Percentiles rank a stretch among this genome's conserved stretches.
phyloP scores from a whole-genome alignment of 495 filamentous ascomycete species.

The Neurospora discreta region DNA sequence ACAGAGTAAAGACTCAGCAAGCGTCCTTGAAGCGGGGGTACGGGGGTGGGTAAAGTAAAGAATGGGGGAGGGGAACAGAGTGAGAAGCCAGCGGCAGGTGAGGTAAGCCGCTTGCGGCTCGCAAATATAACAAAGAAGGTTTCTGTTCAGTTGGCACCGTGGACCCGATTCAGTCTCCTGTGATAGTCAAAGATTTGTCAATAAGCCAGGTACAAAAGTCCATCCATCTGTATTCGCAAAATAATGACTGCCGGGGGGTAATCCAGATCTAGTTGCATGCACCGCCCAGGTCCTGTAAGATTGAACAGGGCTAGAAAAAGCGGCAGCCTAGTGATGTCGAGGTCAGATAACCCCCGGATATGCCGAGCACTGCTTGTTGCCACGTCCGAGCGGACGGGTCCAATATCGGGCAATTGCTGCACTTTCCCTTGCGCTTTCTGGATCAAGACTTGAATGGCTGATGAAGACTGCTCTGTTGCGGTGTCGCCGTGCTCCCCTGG shows the following conservation, averaged over 20 bases:
- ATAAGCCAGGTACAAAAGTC: not conserved
- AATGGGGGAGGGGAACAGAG: not conserved
- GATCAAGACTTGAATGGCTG: not conserved
- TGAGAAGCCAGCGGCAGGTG: not conserved
- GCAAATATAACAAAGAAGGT: not conserved
- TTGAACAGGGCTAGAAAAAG: not conserved
- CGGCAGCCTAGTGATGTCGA: not conserved
- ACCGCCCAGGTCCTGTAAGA: not conserved
- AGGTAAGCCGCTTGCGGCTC: not conserved
- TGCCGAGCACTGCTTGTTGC: not conserved
- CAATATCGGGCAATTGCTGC: not conserved
- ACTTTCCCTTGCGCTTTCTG: not conserved
- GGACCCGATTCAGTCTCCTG: not conserved
- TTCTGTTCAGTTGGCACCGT: not conserved
- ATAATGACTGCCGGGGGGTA: not conserved
- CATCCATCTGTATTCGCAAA: not conserved
- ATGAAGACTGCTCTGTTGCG: not conserved
- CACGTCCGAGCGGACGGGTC: not conserved
- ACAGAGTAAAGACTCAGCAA: not conserved
- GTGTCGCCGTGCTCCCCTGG: not conserved
- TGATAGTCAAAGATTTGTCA: not conserved
- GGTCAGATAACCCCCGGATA: not conserved
- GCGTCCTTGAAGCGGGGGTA: not conserved
- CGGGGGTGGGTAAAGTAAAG: not conserved
- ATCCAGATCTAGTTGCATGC: not conserved